phyloP scores from a whole-genome alignment of 441 rosid species.

The Erodium texanum region DNA sequence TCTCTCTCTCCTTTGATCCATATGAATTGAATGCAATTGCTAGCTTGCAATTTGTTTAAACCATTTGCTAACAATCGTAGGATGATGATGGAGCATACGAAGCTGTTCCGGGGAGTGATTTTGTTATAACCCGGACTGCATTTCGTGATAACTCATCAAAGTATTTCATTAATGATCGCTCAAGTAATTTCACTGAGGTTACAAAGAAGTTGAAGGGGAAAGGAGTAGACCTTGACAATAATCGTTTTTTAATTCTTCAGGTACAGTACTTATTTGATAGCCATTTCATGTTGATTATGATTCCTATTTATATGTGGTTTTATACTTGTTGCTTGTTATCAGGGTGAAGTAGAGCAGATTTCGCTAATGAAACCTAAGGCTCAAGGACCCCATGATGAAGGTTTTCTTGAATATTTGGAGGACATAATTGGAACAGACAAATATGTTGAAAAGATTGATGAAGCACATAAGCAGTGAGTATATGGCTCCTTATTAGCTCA shows the following conservation, averaged over 20 bases:
- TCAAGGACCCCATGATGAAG: slow-evolving; percentile 97
- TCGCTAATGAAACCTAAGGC: slow-evolving; percentile 95
- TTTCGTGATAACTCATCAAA: slow-evolving; percentile 94
- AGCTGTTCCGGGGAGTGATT: slow-evolving; percentile 80
- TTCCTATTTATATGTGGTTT: slow-evolving; percentile 11
- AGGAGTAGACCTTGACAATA: slow-evolving; percentile 94
- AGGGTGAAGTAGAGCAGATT: slow-evolving; percentile 99
- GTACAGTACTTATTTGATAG: slow-evolving; percentile 23
- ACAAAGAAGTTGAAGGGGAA: slow-evolving; percentile 78
- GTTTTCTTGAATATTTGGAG: slow-evolving; percentile 91
- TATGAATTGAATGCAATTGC: background rate
- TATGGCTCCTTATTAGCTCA: slow-evolving; percentile 6
- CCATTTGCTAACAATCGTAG: slow-evolving; percentile 30
- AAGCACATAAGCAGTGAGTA: slow-evolving; percentile 71
- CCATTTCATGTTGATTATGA: background rate
- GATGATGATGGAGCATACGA: slow-evolving; percentile 64
- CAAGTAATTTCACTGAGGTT: slow-evolving; percentile 90
- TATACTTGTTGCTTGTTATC: slow-evolving; percentile 21
- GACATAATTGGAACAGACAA: slow-evolving; percentile 91
- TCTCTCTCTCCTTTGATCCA: background rate
- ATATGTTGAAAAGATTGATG: slow-evolving; percentile 87
- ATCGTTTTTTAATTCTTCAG: slow-evolving; percentile 95
- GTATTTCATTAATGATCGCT: slow-evolving; percentile 69
- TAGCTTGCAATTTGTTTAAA: slow-evolving; percentile 1
- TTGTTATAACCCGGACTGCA: slow-evolving; percentile 82